A percentile compares a stretch with the other conserved stretches of the same genome.
Evolutionary conservation across 306 rosid species (phyloP).

Genomic region (Vigna unguiculata): DNA sequence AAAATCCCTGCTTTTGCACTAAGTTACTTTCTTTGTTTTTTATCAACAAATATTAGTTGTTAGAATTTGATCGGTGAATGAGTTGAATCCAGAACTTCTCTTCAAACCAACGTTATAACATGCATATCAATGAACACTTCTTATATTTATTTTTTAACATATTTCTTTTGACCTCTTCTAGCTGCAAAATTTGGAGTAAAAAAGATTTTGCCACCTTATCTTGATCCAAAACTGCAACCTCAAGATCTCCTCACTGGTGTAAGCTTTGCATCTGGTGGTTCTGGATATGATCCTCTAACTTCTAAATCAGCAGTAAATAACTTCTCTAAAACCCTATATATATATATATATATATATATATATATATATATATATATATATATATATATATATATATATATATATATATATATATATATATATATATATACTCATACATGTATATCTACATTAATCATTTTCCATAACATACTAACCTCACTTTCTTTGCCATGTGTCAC

Average conservation of each 20-base stretch:
- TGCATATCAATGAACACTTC: too few species aligned
- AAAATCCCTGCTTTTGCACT: background rate
- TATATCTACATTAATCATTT: background rate
- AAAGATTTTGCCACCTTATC: constrained; percentile 65
- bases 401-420: too few species aligned
- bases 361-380: too few species aligned
- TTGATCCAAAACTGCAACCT: constrained; percentile 59
- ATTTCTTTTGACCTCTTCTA: constrained; percentile 20
- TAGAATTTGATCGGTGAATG: too few species aligned
- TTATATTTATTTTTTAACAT: background rate
- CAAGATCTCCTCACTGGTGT: constrained; percentile 81
- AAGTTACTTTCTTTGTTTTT: too few species aligned
- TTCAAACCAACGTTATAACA: too few species aligned
- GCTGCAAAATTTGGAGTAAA: constrained; percentile 71
- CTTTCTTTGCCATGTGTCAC: background rate
- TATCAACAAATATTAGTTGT: too few species aligned
- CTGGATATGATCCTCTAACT: constrained; percentile 83
- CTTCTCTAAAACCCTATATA: background rate
- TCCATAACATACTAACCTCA: constrained; percentile 16
- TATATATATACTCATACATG: too few species aligned
- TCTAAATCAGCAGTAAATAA: constrained; percentile 53
- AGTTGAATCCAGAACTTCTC: too few species aligned
- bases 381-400: too few species aligned
- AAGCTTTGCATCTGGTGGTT: constrained; percentile 74
- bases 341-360: too few species aligned